Evolutionary conservation across 2,329 filamentous ascomycete genomes (phyloP), one percentile per base, ranked within the genome.

Genomic region (Diaporthe citrichinensis): DNA sequence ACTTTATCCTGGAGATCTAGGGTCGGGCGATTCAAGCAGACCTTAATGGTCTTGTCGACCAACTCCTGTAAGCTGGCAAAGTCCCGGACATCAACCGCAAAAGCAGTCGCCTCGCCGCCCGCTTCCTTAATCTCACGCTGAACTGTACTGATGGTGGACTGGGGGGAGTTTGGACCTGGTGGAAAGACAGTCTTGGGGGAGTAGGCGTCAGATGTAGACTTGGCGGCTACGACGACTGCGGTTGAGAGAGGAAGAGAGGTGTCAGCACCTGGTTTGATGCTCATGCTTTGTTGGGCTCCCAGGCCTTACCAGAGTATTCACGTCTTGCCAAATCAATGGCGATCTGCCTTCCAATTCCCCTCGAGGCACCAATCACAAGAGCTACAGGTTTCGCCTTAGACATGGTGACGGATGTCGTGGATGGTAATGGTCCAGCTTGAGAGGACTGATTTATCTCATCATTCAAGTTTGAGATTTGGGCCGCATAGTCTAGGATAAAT

Each of bases 71-170:
- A 87, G 82, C 90, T 92, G 10, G 87, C 84, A n/a, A 87, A 87
- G 78, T 91, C 87, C 71, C 94, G 90, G 0, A 93, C 93, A 80
- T 97, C 94, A 10, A 95, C 93, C 9, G 89, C 84, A 28, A 96
- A 86, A 7, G 94, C 90, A 0, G 88, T 89, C 0, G 94, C 93
- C 12, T 88, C 86, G 57, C 92, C 92, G 53, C 93, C 92, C 0
- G 90, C 86, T 75, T 91, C 88, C 25, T 81, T 85, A 79, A 97
- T 96, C 82, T 97, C 94, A 58, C 91, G 91, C 76, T 89, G 91
- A 53, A 97, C 95, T 1, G 95, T 97, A 83, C 88, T 94, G 84
- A 97, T 95, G 36, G 94, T 97, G 23, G 94, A 96, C 68, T 90
- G 83, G 0, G 87, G 83, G 3, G 94, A 95, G 84, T 96, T 96